phyloP scores from a whole-genome alignment of 257 asterid genomes.

The Primulina tabacum region DNA sequence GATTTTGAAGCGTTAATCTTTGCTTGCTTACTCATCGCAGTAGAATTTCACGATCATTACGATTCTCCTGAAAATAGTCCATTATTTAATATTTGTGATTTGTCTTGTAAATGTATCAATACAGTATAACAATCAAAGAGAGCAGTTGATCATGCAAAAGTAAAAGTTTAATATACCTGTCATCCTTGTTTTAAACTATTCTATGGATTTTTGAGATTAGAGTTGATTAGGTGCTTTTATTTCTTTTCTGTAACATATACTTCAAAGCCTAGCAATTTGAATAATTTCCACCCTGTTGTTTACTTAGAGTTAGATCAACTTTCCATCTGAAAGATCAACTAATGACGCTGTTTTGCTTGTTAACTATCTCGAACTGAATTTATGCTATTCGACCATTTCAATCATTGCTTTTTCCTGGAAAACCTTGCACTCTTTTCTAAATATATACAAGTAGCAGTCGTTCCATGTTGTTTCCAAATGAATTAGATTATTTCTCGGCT shows the following conservation, averaged over 20 bases:
- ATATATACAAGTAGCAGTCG: not conserved
- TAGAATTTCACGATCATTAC: not conserved
- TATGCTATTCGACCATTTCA: not conserved
- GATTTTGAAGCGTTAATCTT: not conserved
- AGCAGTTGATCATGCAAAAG: constrained; percentile 12
- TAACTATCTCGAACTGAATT: no score
- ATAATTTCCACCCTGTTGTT: not conserved
- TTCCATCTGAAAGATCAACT: constrained; percentile 3
- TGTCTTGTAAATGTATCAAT: not conserved
- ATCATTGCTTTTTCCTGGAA: constrained; percentile 6
- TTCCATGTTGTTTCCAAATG: not conserved
- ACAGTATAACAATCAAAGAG: not conserved
- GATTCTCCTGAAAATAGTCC: not conserved
- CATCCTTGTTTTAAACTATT: not conserved
- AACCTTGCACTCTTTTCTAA: not conserved
- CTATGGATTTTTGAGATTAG: not conserved
- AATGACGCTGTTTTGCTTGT: not conserved
- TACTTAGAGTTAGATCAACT: not conserved
- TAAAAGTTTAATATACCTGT: constrained; percentile 6
- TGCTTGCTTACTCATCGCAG: not conserved
- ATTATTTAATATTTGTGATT: not conserved
- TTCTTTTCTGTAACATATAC: not conserved
- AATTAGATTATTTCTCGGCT: not conserved
- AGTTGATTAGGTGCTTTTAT: constrained; percentile 10
- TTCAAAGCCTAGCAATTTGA: not conserved